Evolutionary conservation across 306 rosid genomes (phyloP).

Genomic region (Sophora flavescens): DNA sequence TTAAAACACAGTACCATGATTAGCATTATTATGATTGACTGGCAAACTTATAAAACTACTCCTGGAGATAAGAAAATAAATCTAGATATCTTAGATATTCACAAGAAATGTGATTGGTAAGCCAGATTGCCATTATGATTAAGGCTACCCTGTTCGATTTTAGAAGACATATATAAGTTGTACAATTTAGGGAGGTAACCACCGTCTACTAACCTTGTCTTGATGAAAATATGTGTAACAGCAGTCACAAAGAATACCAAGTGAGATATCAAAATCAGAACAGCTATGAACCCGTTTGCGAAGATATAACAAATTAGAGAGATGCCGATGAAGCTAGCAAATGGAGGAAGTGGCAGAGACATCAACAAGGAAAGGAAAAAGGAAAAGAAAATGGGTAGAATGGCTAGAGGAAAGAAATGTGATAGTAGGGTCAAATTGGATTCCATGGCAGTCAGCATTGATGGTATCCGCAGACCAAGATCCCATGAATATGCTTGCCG

Average conservation of each 20-base stretch:
- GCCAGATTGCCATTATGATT: conserved; percentile 31
- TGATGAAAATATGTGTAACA: conserved; percentile 77
- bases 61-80: conserved; percentile 39
- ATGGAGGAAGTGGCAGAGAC: conserved; percentile 79
- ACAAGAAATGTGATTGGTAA: conserved; percentile 29
- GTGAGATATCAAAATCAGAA: conserved; percentile 78
- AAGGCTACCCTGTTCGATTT: conserved; percentile 8
- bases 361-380: conserved; percentile 61
- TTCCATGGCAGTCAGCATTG: conserved; percentile 78
- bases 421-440: conserved; percentile 78
- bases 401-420: conserved; percentile 66
- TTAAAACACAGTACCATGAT: conserved; percentile 3
- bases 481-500: conserved; percentile 92
- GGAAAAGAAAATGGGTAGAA: conserved; percentile 77
- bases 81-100: conserved; percentile 38
- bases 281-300: conserved; percentile 77
- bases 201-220: conserved; percentile 72
- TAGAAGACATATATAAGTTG: conserved; percentile 18
- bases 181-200: conserved; percentile 35
- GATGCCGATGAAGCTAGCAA: conserved; percentile 72
- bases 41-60: conserved; percentile 20
- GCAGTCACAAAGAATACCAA: conserved; percentile 81
- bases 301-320: conserved; percentile 81
- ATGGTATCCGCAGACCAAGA: conserved; percentile 76
- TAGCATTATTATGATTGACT: conserved; percentile 20